Evolutionary conservation across 2,329 filamentous ascomycete genomes (phyloP).

Genomic region (Coniosporium tulheliwenetii): DNA sequence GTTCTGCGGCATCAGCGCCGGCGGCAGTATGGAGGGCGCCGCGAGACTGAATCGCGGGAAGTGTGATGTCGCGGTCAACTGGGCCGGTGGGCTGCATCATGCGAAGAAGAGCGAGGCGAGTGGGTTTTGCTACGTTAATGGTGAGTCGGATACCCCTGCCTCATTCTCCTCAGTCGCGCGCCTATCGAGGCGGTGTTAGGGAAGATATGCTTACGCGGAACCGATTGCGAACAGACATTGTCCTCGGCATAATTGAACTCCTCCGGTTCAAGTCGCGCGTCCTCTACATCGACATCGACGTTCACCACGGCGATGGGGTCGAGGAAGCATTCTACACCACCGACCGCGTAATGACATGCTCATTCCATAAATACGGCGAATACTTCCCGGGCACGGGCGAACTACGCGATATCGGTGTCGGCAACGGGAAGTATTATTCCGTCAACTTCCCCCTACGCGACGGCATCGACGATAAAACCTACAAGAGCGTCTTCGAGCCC

Average conservation of each 20-base stretch:
- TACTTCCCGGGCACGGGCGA: slow-evolving; percentile 59
- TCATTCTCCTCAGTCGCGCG: too few species aligned
- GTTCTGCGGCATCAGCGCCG: slow-evolving; percentile 87
- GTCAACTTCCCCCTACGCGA: slow-evolving; percentile 57
- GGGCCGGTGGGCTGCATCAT: slow-evolving; percentile 92
- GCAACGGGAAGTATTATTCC: slow-evolving; percentile 49
- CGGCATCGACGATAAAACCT: slow-evolving; percentile 51
- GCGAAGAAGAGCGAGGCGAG: slow-evolving; percentile 88
- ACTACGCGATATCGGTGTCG: slow-evolving; percentile 52
- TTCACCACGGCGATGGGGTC: slow-evolving; percentile 82
- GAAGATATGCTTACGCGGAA: not conserved
- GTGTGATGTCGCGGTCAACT: slow-evolving; percentile 92
- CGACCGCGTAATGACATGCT: slow-evolving; percentile 80
- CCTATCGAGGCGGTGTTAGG: too few species aligned
- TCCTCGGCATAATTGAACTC: slow-evolving; percentile 80
- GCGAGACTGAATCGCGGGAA: slow-evolving; percentile 74
- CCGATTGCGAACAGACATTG: slow-evolving; percentile 49
- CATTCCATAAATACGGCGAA: slow-evolving; percentile 91
- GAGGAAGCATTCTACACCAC: slow-evolving; percentile 85
- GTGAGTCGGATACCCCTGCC: not conserved
- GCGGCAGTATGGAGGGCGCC: slow-evolving; percentile 79
- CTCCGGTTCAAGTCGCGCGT: slow-evolving; percentile 70
- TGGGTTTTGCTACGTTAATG: slow-evolving; percentile 95
- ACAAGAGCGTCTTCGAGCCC: slow-evolving; percentile 54
- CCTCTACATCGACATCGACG: slow-evolving; percentile 88